Base-by-base conservation (phyloP, 768 basidiomycete species). In the Paxillus ammoniavirescens region DNA sequence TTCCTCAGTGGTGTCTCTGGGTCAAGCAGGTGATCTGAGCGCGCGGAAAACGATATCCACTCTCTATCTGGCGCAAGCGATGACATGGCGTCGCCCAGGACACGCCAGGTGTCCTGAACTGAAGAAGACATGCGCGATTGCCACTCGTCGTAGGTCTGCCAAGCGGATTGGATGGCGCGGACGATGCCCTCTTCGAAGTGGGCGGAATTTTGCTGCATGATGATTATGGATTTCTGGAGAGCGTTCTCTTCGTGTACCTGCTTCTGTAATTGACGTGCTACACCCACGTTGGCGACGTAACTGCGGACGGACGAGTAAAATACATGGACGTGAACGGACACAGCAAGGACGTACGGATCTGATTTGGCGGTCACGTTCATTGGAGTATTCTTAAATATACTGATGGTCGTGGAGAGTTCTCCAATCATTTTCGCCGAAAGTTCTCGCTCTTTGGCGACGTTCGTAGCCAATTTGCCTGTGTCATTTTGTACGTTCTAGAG, bases 211-310 rank as follows among this genome's bases (percentile, higher is more conserved):
- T 95, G 93, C 63, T 99, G 96, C 84, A 96, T 98, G 70, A 99
- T 95, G 65, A 99, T 86, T 64, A 98, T 91, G 2, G 89, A 91
- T 70, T 98, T 99, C 73, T 99, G 96, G 13, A 99, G 84, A 0
- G 94, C 85, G 67, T 99, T 99, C 73, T 99, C 97, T 73, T 97
- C 96, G 72, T 93, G 85, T 42, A 98, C 91, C 73, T 98, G 95
- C 61, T 90, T 91, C 58, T 85, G 82, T 14, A 97, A 83, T 68
- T 97, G 93, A 48, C 82, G 86, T 17, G 77, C 70, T 36, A 96
- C 93, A 52, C 82, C 75, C 51, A 77, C 73, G 68, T 93, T 92
- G 53, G 82, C 77, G 45, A 91, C 77, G 67, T 79, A 89, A 10
- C 84, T 86, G 51, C 0, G 33, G n/a, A 8, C 35, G 47, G 23